phyloP scores from a whole-genome alignment of 208 protist species.

The Phytomonas sp. region DNA sequence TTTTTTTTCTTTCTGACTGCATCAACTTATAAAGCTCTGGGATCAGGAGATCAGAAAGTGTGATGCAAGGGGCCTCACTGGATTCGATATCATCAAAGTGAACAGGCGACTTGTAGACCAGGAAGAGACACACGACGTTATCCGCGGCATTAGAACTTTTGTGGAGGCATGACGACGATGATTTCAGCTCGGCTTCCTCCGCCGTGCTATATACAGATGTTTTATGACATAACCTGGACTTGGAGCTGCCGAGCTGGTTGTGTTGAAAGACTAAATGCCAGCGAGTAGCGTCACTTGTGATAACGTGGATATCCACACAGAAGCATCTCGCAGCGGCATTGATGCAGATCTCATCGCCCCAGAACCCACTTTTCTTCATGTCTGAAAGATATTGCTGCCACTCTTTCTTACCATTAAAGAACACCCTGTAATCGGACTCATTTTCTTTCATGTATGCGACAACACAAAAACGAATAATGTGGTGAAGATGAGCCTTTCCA shows the following conservation, averaged over 20 bases:
- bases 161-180: neutral
- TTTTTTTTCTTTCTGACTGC: slow-evolving; percentile 5
- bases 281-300: slow-evolving; percentile 55
- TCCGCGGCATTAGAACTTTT: neutral
- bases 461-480: slow-evolving; percentile 52
- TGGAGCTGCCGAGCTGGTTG: slow-evolving; percentile 36
- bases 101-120: slow-evolving; percentile 63
- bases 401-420: slow-evolving; percentile 57
- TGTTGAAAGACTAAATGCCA: slow-evolving; percentile 82
- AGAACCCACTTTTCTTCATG: slow-evolving; percentile 52
- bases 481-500: slow-evolving; percentile 35
- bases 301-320: slow-evolving; percentile 78
- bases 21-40: slow-evolving; percentile 31
- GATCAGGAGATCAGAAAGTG: slow-evolving; percentile 34
- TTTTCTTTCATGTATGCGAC: slow-evolving; percentile 61
- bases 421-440: slow-evolving; percentile 43
- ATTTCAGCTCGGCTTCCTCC: neutral
- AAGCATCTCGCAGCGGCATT: slow-evolving; percentile 81
- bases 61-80: slow-evolving; percentile 7
- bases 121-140: slow-evolving; percentile 44
- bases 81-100: slow-evolving; percentile 78
- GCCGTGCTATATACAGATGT: neutral
- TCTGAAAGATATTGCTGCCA: slow-evolving; percentile 43
- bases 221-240: slow-evolving; percentile 8
- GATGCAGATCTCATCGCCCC: slow-evolving; percentile 82